phyloP scores from a whole-genome alignment of 2,329 filamentous ascomycete genomes.

The Helotiales sp. region DNA sequence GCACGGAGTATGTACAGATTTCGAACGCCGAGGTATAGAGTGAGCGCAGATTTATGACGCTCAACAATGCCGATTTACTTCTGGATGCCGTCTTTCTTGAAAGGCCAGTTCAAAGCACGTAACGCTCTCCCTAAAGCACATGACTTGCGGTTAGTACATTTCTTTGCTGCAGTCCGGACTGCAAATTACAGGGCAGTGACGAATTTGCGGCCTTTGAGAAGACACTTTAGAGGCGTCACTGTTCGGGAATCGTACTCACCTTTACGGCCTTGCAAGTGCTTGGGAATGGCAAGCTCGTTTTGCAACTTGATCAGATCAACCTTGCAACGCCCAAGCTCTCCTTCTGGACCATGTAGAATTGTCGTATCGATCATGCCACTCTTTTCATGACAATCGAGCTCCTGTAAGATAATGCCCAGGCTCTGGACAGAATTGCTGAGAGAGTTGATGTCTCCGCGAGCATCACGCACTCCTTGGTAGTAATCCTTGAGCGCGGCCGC shows the following conservation, averaged over 20 bases:
- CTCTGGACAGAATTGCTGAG: conserved; percentile 12
- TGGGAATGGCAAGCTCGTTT: background rate
- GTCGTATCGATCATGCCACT: too few relatives aligned
- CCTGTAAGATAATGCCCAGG: too few relatives aligned
- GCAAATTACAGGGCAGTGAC: too few relatives aligned
- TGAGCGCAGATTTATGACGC: conserved; percentile 5
- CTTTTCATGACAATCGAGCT: too few relatives aligned
- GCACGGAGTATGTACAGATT: background rate
- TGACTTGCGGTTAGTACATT: too few relatives aligned
- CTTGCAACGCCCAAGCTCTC: background rate
- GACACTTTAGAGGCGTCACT: too few relatives aligned
- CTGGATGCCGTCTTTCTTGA: conserved; percentile 23
- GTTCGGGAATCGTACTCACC: too few relatives aligned
- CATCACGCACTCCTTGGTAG: conserved; percentile 16
- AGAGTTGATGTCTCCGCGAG: conserved; percentile 18
- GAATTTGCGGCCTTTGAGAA: too few relatives aligned
- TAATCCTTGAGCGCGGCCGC: conserved; percentile 14
- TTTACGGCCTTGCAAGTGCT: background rate
- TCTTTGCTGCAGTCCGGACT: too few relatives aligned
- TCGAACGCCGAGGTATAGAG: background rate
- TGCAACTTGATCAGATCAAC: background rate
- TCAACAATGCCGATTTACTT: conserved; percentile 17
- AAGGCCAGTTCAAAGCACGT: conserved; percentile 24
- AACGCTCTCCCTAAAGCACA: too few relatives aligned
- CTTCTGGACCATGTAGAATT: background rate